Percentiles rank a stretch among this genome's conserved stretches.
Evolutionary conservation across 352 stramenopile species (phyloP).

Genomic region (Pythium folliculosum): DNA sequence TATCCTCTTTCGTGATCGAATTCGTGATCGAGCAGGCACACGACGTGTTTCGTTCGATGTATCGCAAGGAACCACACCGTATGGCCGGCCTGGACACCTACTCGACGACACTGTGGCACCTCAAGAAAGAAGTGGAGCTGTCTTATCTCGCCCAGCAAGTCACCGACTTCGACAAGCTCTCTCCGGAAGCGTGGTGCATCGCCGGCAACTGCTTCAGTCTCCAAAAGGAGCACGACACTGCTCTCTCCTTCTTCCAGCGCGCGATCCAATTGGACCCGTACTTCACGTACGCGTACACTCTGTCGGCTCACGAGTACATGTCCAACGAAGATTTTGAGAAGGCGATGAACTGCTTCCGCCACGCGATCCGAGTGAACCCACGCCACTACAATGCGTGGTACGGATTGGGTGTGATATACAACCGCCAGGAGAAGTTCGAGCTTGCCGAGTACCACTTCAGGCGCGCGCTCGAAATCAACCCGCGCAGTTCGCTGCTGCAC

Average conservation of each 20-base stretch:
- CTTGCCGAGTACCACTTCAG: constrained; percentile 97
- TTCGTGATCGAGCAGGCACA: too few relatives aligned
- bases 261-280: constrained; percentile 94
- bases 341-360: constrained; percentile 94
- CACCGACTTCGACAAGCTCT: constrained; percentile 92
- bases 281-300: constrained; percentile 98
- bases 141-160: constrained; percentile 95
- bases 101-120: constrained; percentile 96
- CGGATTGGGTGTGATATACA: constrained; percentile 94
- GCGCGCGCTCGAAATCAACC: constrained; percentile 93
- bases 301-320: constrained; percentile 97
- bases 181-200: constrained; percentile 95
- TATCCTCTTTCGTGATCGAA: not conserved
- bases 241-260: constrained; percentile 95
- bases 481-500: constrained; percentile 92
- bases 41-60: constrained; percentile 89
- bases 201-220: constrained; percentile 98
- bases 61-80: constrained; percentile 89
- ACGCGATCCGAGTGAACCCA: constrained; percentile 92
- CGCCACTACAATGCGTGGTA: constrained; percentile 95
- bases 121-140: constrained; percentile 97
- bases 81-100: constrained; percentile 95
- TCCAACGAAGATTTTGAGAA: constrained; percentile 99
- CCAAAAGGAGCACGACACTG: constrained; percentile 97
- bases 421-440: constrained; percentile 97